Percentiles rank a stretch among this genome's conserved stretches.
phyloP scores from a whole-genome alignment of 371 early-diverging fungal genomes.

The Mucor circinelloides region DNA sequence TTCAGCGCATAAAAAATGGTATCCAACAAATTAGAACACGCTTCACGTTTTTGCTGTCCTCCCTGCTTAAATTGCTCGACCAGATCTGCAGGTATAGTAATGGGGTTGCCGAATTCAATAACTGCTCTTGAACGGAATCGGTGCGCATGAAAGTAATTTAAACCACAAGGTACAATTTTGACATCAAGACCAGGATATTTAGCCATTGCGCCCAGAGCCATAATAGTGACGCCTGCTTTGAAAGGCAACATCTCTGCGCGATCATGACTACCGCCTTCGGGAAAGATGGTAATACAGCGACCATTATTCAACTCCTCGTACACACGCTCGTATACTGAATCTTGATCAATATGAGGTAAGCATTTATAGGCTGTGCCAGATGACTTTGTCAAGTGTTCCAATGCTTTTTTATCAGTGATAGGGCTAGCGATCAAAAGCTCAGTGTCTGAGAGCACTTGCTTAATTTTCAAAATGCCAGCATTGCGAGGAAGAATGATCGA shows the following conservation, averaged over 20 bases:
- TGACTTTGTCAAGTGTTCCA: conserved; percentile 58
- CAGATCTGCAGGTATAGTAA: conserved; percentile 74
- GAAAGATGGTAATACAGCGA: conserved; percentile 95
- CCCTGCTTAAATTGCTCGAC: conserved; percentile 86
- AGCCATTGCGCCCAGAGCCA: conserved; percentile 96
- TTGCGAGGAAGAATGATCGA: conserved; percentile 63
- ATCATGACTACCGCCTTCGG: conserved; percentile 98
- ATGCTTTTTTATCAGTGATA: conserved; percentile 67
- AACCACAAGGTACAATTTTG: conserved; percentile 91
- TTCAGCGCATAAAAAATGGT: conserved; percentile 78
- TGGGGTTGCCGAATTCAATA: conserved; percentile 94
- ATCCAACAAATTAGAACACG: conserved; percentile 80
- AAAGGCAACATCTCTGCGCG: conserved; percentile 81
- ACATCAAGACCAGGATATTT: conserved; percentile 85
- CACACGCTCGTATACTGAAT: conserved; percentile 81
- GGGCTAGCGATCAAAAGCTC: conserved; percentile 63
- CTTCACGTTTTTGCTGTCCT: conserved; percentile 81
- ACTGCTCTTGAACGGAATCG: conserved; percentile 96
- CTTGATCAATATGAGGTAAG: conserved; percentile 89
- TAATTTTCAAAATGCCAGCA: conserved; percentile 60
- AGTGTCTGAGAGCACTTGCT: conserved; percentile 80
- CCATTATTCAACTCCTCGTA: conserved; percentile 78
- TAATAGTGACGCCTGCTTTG: conserved; percentile 81
- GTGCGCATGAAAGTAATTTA: conserved; percentile 97
- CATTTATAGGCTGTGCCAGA: conserved; percentile 76